Evolutionary conservation across 2,329 filamentous ascomycete genomes (phyloP).

Genomic region (Blastomyces silverae): DNA sequence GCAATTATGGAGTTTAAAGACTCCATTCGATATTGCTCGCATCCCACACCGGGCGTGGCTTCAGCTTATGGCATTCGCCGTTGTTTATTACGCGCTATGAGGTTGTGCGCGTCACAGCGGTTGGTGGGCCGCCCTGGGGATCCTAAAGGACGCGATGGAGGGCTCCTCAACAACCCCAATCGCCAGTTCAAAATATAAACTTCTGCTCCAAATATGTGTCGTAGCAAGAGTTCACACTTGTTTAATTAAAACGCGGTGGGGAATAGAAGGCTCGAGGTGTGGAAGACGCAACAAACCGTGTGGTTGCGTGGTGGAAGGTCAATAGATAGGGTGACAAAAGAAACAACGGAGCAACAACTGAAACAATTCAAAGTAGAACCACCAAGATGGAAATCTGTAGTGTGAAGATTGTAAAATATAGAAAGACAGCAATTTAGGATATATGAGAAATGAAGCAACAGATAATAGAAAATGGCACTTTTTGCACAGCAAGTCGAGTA

Average conservation of each 20-base stretch:
- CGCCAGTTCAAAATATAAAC: not conserved
- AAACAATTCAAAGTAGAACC: not conserved
- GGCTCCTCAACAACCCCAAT: not conserved
- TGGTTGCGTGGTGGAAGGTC: not conserved
- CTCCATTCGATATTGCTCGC: constrained; percentile 5
- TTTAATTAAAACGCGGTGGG: not conserved
- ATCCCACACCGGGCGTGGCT: not conserved
- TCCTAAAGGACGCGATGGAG: not conserved
- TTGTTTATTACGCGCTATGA: not conserved
- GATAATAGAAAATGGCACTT: not conserved
- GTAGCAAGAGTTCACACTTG: not conserved
- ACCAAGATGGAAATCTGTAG: not conserved
- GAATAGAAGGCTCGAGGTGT: not conserved
- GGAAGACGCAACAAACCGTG: not conserved
- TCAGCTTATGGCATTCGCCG: not conserved
- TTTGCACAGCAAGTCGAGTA: not conserved
- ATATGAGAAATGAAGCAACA: not conserved
- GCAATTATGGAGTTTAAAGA: not conserved
- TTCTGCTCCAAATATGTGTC: not conserved
- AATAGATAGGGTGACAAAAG: not conserved
- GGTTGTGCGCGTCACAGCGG: too few relatives aligned
- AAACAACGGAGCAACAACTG: not conserved
- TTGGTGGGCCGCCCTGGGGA: not conserved
- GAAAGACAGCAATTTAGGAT: not conserved
- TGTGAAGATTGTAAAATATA: not conserved